Evolutionary conservation across 2,329 filamentous ascomycete species (phyloP).

Genomic region (Botrytis pseudocinerea): DNA sequence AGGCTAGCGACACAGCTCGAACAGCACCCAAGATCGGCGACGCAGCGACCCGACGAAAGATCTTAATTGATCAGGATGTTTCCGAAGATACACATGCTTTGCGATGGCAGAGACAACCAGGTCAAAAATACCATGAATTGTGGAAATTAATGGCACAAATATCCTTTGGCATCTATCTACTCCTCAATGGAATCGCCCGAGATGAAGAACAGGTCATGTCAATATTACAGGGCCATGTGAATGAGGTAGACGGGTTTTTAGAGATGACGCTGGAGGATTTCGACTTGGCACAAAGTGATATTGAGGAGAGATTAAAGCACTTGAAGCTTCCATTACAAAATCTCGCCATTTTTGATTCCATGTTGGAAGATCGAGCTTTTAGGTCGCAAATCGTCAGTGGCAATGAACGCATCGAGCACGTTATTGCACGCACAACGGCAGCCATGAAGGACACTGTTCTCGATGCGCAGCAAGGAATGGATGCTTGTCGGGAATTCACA

Average conservation of each 20-base stretch:
- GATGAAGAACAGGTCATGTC: constrained; percentile 84
- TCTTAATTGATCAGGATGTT: constrained; percentile 66
- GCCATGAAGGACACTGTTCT: constrained; percentile 75
- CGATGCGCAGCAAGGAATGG: constrained; percentile 76
- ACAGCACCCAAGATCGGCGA: constrained; percentile 56
- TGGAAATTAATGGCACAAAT: constrained; percentile 91
- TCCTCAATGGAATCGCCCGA: constrained; percentile 83
- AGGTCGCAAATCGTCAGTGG: constrained; percentile 79
- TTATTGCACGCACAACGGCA: constrained; percentile 74
- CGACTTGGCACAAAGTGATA: constrained; percentile 72
- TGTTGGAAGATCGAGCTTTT: constrained; percentile 83
- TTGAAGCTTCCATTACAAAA: constrained; percentile 83
- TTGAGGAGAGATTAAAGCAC: constrained; percentile 76
- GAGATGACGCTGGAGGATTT: constrained; percentile 86
- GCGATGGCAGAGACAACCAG: constrained; percentile 73
- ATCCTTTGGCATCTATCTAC: constrained; percentile 85
- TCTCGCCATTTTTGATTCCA: constrained; percentile 77
- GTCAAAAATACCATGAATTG: constrained; percentile 80
- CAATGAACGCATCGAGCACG: constrained; percentile 89
- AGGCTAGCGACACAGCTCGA: constrained; percentile 58
- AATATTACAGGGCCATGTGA: constrained; percentile 88
- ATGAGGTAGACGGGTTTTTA: constrained; percentile 89
- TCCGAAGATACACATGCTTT: constrained; percentile 71
- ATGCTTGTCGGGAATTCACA: constrained; percentile 74
- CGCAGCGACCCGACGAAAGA: constrained; percentile 63